Percentiles rank a stretch among this genome's conserved stretches.
Conservation (phyloP, 2,329 filamentous ascomycete genomes). For the Diplocarpon rosae region DNA sequence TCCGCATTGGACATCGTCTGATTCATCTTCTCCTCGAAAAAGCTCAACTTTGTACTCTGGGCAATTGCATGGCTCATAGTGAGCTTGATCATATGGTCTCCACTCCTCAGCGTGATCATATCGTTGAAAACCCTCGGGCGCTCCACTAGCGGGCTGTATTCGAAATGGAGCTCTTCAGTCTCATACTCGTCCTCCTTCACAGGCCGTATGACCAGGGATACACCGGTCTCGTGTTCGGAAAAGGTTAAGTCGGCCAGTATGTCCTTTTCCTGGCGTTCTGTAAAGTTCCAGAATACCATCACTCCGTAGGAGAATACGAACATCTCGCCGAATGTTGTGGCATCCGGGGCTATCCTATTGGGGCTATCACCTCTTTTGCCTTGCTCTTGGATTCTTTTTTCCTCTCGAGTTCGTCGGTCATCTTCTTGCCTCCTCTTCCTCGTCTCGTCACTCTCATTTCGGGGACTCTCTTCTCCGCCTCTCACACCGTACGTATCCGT, state of each 20-base stretch:
- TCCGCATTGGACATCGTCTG: slow-evolving; percentile 89
- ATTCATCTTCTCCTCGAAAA: slow-evolving; percentile 94
- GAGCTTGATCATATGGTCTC: slow-evolving; percentile 98
- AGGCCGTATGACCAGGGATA: slow-evolving; percentile 65
- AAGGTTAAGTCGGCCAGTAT: slow-evolving; percentile 92
- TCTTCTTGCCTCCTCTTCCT: slow-evolving; percentile 24
- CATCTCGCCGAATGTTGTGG: slow-evolving; percentile 81
- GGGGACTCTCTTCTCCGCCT: slow-evolving; percentile 34
- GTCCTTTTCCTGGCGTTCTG: slow-evolving; percentile 90
- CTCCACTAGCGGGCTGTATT: slow-evolving; percentile 80
- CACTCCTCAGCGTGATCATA: slow-evolving; percentile 92
- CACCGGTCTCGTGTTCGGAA: slow-evolving; percentile 53
- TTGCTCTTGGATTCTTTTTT: slow-evolving; percentile 26
- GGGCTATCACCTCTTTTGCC: slow-evolving; percentile 38
- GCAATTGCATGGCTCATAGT: slow-evolving; percentile 96
- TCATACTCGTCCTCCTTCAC: slow-evolving; percentile 86
- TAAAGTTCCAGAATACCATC: slow-evolving; percentile 98
- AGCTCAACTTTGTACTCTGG: slow-evolving; percentile 90
- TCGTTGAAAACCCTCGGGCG: slow-evolving; percentile 94
- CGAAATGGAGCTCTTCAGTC: slow-evolving; percentile 97
- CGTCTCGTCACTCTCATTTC: slow-evolving; percentile 30
- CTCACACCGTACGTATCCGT: slow-evolving; percentile 44
- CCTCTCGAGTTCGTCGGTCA: slow-evolving; percentile 27
- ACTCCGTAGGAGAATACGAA: slow-evolving; percentile 97
- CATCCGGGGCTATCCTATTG: slow-evolving; percentile 54